Conservation (phyloP, 495 filamentous ascomycete species). For the Lasiosphaeria hispida region DNA sequence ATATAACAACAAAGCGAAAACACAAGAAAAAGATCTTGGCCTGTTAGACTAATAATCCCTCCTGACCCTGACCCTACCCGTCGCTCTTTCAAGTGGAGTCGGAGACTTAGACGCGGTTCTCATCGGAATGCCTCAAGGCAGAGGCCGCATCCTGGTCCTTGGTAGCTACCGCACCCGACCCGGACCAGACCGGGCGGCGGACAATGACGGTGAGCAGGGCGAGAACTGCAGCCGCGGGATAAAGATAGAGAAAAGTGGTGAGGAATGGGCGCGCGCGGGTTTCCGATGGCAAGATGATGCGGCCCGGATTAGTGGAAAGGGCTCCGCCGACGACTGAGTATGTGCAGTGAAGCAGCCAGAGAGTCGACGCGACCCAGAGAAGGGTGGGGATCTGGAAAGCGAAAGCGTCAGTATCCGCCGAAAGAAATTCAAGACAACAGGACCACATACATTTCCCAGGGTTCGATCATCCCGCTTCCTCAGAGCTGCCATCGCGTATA, state of each 20-base stretch:
- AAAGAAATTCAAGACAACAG: neutral
- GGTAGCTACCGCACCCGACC: too few species aligned
- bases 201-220: slow-evolving; percentile 8
- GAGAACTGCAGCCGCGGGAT: slow-evolving; percentile 5
- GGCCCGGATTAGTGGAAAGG: slow-evolving; percentile 4
- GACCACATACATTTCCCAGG: neutral
- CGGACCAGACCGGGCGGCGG: slow-evolving; percentile 10
- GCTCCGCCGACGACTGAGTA: slow-evolving; percentile 3
- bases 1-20: too few species aligned
- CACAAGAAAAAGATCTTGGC: too few species aligned
- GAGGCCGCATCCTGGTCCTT: too few species aligned
- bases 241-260: slow-evolving; percentile 9
- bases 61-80: too few species aligned
- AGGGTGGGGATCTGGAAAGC: neutral
- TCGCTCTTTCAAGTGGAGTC: too few species aligned
- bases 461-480: slow-evolving; percentile 5
- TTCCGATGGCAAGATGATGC: slow-evolving; percentile 9
- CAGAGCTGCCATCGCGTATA: slow-evolving; percentile 7
- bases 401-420: neutral
- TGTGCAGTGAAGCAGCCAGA: slow-evolving; percentile 16
- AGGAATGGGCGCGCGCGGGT: too few species aligned
- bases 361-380: slow-evolving; percentile 1
- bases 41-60: too few species aligned
- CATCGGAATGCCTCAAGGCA: too few species aligned
- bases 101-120: too few species aligned